Evolutionary conservation across 2,329 filamentous ascomycete species (phyloP), one percentile per base, ranked within the genome.

Genomic region (Penicillium aurantiogriseum): DNA sequence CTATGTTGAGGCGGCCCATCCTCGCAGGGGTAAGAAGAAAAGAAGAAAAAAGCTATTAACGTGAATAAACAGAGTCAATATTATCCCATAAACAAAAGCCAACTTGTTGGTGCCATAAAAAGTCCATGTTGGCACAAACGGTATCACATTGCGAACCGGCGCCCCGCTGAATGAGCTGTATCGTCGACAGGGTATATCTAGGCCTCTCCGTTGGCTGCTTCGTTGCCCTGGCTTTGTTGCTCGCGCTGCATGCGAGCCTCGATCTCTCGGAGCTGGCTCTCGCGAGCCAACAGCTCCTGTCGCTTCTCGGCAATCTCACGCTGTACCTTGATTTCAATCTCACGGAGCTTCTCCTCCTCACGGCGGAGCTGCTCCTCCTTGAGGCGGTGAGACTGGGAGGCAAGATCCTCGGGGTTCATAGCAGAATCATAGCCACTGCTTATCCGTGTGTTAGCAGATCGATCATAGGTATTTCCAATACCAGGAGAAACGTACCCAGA

Each of bases 301-400:
- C 94, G 88, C 87, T 99, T 99, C 86, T 97, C 94, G 81, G 97
- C 96, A 83, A 99, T 99, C 80, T 99, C 94, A 75, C 94, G 91
- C 82, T 99, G 94, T 63, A 99, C 94, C 88, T 99, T 99, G 82
- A 97, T 84, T 77, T 99, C 94, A 76, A 99, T 97, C 82, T 99
- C 94, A 78, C 94, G 91, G 64, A 99, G 88, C 84, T 99, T 99
- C 89, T 99, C 94, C 82, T 99, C 94, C 80, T 99, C 94, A 72
- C 94, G 92, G 74, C 94, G 91, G 69, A 99, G 90, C 79, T 99
- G 94, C 80, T 99, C 94, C 78, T 99, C 94, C 91, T 99, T 99
- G 77, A 99, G 88, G 65, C 94, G 92, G 63, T 99, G 94, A 38
- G 92, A 97, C 80, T 99, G 94, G 60, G 90, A 94, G 50, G 94